Evolutionary conservation across 1,284 basidiomycete genomes (phyloP), one percentile per base, ranked within the genome.

Genomic region (Pyrrhoderma noxium): DNA sequence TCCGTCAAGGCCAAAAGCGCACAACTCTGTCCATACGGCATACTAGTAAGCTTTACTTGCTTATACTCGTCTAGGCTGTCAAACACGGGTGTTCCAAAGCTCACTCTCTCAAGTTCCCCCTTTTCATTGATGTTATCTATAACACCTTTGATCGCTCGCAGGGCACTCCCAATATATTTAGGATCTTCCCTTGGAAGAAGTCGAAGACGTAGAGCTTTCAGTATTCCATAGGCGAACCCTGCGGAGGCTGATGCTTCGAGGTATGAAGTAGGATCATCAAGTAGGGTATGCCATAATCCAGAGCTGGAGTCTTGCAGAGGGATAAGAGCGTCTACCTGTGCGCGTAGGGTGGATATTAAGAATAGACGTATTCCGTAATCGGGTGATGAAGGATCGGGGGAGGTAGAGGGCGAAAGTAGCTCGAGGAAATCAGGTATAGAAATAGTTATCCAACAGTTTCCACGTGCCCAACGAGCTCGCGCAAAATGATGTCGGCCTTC

Each of bases 401-500:
- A 31, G 5, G 27, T 31, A 2, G 69, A 67, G 11, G 72, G 65
- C 13, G 68, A 60, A 36, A 79, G 68, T 54, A 79, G 68, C 49
- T 78, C 74, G 56, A 82, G 73, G 63, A 84, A 79, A 57, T 80
- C 73, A 0, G 79, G 80, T 57, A 82, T 82, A 19, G 77, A 70
- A 31, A 79, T 68, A 0, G 80, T 82, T 52, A 80, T 72, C 76
- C 80, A 84, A 62, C 79, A 80, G 63, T 82, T 83, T 21, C 81
- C 80, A 45, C 80, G 66, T 2, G 77, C 81, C 81, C 80, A 82
- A 34, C 71, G 69, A 2, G 79, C 79, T 25, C 67, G 64, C 8
- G 73, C 77, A 59, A 80, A 82, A 54, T 75, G 70, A 60, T 76
- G 71, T 35, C 73, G 65, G 3, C 75, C 75, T 45, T 72, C 70